A percentile compares a stretch with the other conserved stretches of the same genome.
Evolutionary conservation across 2,329 filamentous ascomycete genomes (phyloP).

Genomic region (Aspergillus sp.): DNA sequence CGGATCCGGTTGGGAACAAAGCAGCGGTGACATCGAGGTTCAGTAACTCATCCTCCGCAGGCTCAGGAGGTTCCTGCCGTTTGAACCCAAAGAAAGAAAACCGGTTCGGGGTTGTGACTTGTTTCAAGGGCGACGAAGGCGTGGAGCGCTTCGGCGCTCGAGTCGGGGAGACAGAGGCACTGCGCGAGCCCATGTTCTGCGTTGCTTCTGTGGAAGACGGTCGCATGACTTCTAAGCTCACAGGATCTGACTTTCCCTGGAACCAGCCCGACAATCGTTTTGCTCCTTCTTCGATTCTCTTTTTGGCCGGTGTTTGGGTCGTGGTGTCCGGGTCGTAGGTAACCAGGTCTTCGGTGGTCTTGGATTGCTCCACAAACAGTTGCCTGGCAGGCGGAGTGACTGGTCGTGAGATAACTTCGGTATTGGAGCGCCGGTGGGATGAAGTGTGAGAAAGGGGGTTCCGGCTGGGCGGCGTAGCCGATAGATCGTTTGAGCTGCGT

Average conservation of each 20-base stretch:
- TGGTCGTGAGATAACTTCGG: constrained; percentile 23
- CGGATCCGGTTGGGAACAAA: constrained; percentile 46
- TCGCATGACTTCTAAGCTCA: constrained; percentile 35
- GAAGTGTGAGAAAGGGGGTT: constrained; percentile 12
- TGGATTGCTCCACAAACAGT: constrained; percentile 18
- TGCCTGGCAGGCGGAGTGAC: constrained; percentile 13
- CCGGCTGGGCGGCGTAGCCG: constrained; percentile 9
- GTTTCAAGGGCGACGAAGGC: constrained; percentile 24
- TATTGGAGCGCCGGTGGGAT: constrained; percentile 28
- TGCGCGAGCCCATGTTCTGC: constrained; percentile 7
- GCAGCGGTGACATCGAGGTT: constrained; percentile 47
- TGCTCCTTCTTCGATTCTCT: constrained; percentile 25
- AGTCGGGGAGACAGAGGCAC: constrained; percentile 13
- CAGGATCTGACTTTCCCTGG: constrained; percentile 44
- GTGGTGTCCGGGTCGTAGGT: constrained; percentile 8
- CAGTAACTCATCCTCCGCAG: constrained; percentile 46
- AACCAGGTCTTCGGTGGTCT: constrained; percentile 16
- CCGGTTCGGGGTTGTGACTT: constrained; percentile 26
- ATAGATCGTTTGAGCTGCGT: constrained; percentile 8
- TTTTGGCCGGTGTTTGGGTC: constrained; percentile 21
- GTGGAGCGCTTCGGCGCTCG: constrained; percentile 23
- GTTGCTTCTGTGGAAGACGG: constrained; percentile 7
- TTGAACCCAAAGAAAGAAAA: constrained; percentile 39
- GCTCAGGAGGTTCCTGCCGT: constrained; percentile 26
- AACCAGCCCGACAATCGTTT: constrained; percentile 45